Base-by-base conservation (phyloP, 371 early-diverging fungal genomes). In the Mucor sp. region DNA sequence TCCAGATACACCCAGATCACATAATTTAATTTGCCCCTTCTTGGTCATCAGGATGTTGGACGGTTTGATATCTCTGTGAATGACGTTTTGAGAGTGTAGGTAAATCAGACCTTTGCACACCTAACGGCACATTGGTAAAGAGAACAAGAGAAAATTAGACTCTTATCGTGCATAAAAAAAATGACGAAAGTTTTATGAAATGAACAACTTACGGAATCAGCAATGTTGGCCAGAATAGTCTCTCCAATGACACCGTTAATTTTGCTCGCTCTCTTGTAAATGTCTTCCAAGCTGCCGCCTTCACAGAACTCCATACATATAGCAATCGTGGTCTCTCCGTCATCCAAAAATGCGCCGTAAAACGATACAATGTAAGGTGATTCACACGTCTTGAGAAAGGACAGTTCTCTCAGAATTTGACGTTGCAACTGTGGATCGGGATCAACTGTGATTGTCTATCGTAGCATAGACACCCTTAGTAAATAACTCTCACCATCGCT, bases 271-370 rank as follows among this genome's bases (percentile, higher is more conserved):
- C 84, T 82, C 74, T 89, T 92, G 70, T 92, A 93, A 23, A 94
- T 90, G 44, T 85, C 86, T 65, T 94, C 93, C 63, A 94, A 79
- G 62, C 91, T 91, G 17, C 94, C 93, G n/a, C 90, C 93, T 68
- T 91, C 91, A 69, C 92, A 92, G 74, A 91, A 96, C 80, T 98
- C 99, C 94, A 97, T 95, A 76, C 95, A 96, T 43, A 98, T 94
- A 12, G 91, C 91, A 58, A 98, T 87, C 35, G 88, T 84, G 41
- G 89, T 86, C 37, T 95, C 93, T 17, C 91, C 91, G 48, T 93
- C 94, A 50, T 95, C 93, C 60, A 93, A 79, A 75, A 91, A 97
- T 9, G 98, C 96, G 39, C 98, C 99, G 75, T 91, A 95, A 68
- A 92, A 98, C 8, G 91, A 86, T 3, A 99, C 96, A 61, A 98